Conservation (phyloP, 352 stramenopile genomes). For the Phytopythium litorale region DNA sequence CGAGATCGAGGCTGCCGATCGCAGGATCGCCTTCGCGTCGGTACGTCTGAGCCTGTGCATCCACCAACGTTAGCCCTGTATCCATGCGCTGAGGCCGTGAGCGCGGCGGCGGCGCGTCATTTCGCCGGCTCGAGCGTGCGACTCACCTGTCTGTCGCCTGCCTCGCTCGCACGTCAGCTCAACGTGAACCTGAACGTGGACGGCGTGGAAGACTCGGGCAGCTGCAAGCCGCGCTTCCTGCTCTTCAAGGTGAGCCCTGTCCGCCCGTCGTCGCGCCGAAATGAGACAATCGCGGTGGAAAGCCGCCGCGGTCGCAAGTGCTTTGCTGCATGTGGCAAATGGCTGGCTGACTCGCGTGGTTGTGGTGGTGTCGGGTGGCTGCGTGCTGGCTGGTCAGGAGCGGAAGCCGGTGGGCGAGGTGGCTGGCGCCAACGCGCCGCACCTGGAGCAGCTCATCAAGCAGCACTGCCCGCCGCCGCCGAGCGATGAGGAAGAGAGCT, state of each 20-base stretch:
- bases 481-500: conserved; percentile 52
- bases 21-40: conserved; percentile 46
- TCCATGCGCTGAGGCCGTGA: background rate
- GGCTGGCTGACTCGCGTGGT: background rate
- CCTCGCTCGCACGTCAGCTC: conserved; percentile 19
- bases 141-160: background rate
- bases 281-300: conserved; percentile 6
- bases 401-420: conserved; percentile 58
- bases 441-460: conserved; percentile 58
- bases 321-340: background rate
- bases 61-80: background rate
- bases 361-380: background rate
- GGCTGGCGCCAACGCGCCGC: conserved; percentile 50
- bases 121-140: conserved; percentile 2
- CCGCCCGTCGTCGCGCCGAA: background rate
- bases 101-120: conserved; percentile 1
- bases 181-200: conserved; percentile 47
- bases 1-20: conserved; percentile 56
- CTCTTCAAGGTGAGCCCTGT: conserved; percentile 39
- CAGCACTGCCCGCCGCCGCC: conserved; percentile 50
- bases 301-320: conserved; percentile 4
- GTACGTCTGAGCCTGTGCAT: conserved; percentile 17
- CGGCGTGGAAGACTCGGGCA: conserved; percentile 46
- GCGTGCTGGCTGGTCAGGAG: conserved; percentile 25
- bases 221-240: conserved; percentile 65